phyloP scores from a whole-genome alignment of 192 early-diverging fungal species.

The Diversispora eburnea region DNA sequence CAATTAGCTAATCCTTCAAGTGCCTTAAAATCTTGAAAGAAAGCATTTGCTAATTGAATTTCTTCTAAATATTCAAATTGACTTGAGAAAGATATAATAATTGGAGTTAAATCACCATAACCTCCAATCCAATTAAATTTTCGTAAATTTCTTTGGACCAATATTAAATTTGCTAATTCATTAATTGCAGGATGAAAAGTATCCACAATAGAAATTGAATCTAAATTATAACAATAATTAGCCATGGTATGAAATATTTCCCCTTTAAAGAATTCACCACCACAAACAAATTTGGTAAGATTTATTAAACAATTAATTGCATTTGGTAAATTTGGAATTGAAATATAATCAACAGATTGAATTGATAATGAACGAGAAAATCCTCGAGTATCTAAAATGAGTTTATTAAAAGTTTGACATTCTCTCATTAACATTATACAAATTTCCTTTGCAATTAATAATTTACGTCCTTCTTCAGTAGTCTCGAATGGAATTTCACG shows the following conservation, averaged over 20 bases:
- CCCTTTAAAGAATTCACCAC: slow-evolving; percentile 12
- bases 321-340: background rate
- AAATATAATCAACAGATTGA: slow-evolving; percentile 1
- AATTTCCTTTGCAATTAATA: background rate
- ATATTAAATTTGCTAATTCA: background rate
- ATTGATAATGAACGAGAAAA: background rate
- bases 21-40: background rate
- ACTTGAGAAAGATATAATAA: background rate
- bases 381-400: background rate
- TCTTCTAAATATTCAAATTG: background rate
- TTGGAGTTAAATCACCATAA: background rate
- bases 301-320: background rate
- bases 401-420: background rate
- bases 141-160: background rate
- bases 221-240: background rate
- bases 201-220: background rate
- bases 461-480: background rate
- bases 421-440: background rate
- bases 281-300: slow-evolving; percentile 1
- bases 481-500: background rate
- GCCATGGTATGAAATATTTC: background rate
- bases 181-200: background rate
- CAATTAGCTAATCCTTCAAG: slow-evolving; percentile 3
- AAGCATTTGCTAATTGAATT: background rate
- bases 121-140: background rate